Conservation (phyloP, 2,329 filamentous ascomycete genomes). For the Talaromyces amestolkiae region DNA sequence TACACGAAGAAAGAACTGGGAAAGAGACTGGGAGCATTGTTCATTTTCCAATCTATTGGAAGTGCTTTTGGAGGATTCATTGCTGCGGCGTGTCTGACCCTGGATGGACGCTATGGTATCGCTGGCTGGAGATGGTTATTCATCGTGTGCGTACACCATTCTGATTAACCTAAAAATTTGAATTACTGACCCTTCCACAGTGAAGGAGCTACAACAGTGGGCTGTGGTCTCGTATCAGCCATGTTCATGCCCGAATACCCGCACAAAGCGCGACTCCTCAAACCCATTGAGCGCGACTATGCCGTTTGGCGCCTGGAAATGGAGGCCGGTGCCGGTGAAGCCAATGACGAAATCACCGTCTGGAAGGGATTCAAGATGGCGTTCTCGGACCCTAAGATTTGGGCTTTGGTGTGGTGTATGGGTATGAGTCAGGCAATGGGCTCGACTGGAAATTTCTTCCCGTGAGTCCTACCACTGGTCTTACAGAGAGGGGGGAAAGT, state of each 20-base stretch:
- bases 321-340: constrained; percentile 41
- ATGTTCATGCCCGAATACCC: constrained; percentile 60
- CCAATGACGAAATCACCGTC: constrained; percentile 32
- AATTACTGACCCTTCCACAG: constrained; percentile 23
- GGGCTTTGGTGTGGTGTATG: too few species aligned
- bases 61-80: constrained; percentile 45
- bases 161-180: too few species aligned
- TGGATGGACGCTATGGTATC: constrained; percentile 40
- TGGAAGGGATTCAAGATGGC: constrained; percentile 28
- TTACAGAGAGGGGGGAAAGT: too few species aligned
- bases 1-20: constrained; percentile 48
- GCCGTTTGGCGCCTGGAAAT: constrained; percentile 41
- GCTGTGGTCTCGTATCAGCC: constrained; percentile 51
- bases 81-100: constrained; percentile 32
- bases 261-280: constrained; percentile 37
- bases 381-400: constrained; percentile 37
- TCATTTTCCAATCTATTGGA: constrained; percentile 43
- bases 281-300: constrained; percentile 35
- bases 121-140: constrained; percentile 52
- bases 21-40: constrained; percentile 35
- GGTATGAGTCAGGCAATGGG: too few species aligned
- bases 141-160: constrained; percentile 26
- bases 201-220: constrained; percentile 35
- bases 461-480: too few species aligned
- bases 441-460: too few species aligned